phyloP scores from a whole-genome alignment of 768 basidiomycete species.

The Kwoniella dendrophila region DNA sequence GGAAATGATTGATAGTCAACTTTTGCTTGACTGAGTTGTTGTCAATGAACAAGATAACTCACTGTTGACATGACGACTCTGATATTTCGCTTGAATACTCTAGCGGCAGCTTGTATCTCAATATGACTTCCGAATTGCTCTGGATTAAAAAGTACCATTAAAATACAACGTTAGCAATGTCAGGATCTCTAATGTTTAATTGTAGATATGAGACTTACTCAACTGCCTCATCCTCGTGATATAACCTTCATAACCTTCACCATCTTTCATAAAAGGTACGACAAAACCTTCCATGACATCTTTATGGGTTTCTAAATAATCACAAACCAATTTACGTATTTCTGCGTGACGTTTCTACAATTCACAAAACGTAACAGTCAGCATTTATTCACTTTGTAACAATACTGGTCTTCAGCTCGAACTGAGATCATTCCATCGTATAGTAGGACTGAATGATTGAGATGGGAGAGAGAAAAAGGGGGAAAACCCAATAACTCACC shows the following conservation, averaged over 20 bases:
- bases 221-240: slow-evolving; percentile 40
- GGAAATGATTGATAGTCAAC: too few relatives aligned
- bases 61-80: slow-evolving; percentile 47
- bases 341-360: slow-evolving; percentile 39
- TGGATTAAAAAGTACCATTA: slow-evolving; percentile 3
- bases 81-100: slow-evolving; percentile 39
- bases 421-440: too few relatives aligned
- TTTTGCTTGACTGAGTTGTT: neutral
- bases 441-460: too few relatives aligned
- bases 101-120: slow-evolving; percentile 45
- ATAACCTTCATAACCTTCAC: slow-evolving; percentile 42
- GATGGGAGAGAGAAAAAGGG: neutral
- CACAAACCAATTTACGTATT: slow-evolving; percentile 42
- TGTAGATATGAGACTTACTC: slow-evolving; percentile 25
- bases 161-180: neutral
- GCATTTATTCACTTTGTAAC: too few relatives aligned
- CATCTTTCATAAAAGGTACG: slow-evolving; percentile 35
- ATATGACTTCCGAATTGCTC: slow-evolving; percentile 45
- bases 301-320: slow-evolving; percentile 42
- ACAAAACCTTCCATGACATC: slow-evolving; percentile 37
- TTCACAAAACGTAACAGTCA: neutral
- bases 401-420: too few relatives aligned
- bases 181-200: neutral
- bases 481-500: slow-evolving; percentile 8
- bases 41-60: slow-evolving; percentile 17